phyloP scores from a whole-genome alignment of 2,329 filamentous ascomycete genomes.

The Fusarium abutilonis region DNA sequence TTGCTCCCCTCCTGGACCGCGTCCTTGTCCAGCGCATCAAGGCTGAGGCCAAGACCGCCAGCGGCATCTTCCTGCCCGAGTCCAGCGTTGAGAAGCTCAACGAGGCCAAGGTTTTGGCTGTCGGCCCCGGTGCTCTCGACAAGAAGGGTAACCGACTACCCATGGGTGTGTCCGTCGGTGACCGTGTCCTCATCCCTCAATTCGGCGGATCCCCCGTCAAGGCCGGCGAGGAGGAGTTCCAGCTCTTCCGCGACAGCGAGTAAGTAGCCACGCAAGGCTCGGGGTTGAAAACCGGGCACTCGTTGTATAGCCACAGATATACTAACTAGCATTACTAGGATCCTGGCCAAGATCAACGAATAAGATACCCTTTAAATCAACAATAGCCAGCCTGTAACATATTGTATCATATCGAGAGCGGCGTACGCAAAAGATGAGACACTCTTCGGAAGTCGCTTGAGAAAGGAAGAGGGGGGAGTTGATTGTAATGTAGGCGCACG shows the following conservation, averaged over 20 bases:
- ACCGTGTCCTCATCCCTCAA: constrained; percentile 96
- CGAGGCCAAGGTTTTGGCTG: constrained; percentile 94
- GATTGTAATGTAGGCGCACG: constrained; percentile 41
- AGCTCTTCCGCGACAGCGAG: constrained; percentile 97
- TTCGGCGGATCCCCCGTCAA: constrained; percentile 95
- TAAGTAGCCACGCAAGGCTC: constrained; percentile 65
- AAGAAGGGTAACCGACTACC: constrained; percentile 88
- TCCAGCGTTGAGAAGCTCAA: constrained; percentile 97
- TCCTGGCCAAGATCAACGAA: constrained; percentile 99
- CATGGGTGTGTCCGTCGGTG: constrained; percentile 83
- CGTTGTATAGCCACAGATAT: not conserved
- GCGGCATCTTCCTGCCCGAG: constrained; percentile 97
- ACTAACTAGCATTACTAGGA: constrained; percentile 62
- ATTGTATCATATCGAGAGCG: constrained; percentile 49
- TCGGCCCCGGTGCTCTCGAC: constrained; percentile 88
- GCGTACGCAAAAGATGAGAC: constrained; percentile 30
- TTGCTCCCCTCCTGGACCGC: constrained; percentile 95
- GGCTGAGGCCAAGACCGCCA: constrained; percentile 94
- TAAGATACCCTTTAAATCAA: constrained; percentile 55
- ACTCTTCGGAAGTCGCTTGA: constrained; percentile 18
- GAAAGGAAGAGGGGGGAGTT: constrained; percentile 26
- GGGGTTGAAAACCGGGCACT: not conserved
- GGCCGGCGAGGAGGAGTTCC: constrained; percentile 96
- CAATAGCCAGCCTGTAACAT: constrained; percentile 48
- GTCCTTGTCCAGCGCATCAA: constrained; percentile 98